Base-by-base conservation (phyloP, 2,329 filamentous ascomycete species). In the Neofusicoccum umdonicola region DNA sequence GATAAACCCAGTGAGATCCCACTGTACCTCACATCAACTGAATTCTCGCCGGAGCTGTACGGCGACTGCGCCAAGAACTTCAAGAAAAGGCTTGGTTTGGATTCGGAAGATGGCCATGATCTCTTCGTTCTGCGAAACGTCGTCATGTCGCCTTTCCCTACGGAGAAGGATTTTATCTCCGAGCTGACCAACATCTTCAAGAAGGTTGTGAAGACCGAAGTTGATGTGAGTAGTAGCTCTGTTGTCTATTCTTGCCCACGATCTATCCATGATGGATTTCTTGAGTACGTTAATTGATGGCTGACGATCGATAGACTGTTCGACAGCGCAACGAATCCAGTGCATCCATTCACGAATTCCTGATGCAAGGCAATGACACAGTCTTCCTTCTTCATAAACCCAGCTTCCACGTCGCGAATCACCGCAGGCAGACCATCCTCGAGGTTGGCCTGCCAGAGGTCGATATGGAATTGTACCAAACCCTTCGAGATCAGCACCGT, bases 41-140 rank as follows among this genome's bases (percentile, higher is more conserved):
- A 77, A 34, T 82, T 83, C 62, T 67, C 71, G 0, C 69, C 75
- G 1, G 71, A 78, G 1, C 70, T 77, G 11, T 83, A 83, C 65
- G 79, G 79, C 0, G 67, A 75, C 2, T 83, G 80, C 60, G 76
- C 75, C 9, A 54, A 71, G 0, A 73, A 76, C 11, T 83, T 81
- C 69, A 81, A 81, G 72, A 69, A 72, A 41, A 72, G 80, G 9
- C 76, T 83, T 22, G 76, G 76, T 0, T 70, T 82, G 0, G 62
- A 71, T 11, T 9, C 37, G 0, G 6, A 17, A 13, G 63, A 67
- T 4, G 76, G 71, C 0, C 72, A 78, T 11, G 76, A 79, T 52
- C 68, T 83, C 1, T 78, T 81, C 66, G 80, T 82, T 1, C 57
- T 83, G 8, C 74, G 80, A 8, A 83, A 83, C 31, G 81, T 83